Evolutionary conservation across 2,329 filamentous ascomycete genomes (phyloP), one percentile per base, ranked within the genome.

Genomic region (Septoria petroselini): DNA sequence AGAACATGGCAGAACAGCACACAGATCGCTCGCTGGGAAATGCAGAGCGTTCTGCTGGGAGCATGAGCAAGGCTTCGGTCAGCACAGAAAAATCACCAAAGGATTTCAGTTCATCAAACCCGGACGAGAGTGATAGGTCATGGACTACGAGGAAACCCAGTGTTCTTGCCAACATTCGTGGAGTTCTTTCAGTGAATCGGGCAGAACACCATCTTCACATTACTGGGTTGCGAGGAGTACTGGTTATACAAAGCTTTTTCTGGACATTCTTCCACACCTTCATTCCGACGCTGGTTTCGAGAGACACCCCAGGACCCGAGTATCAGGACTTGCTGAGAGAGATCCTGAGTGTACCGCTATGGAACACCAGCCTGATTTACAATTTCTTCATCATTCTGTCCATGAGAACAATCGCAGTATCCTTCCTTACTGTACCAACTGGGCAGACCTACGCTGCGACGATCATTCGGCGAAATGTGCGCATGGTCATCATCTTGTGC

Each of bases 181-280:
- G 35, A 3, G 4, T 48, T 11, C 21, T 42, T 7, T 15, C 17
- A 7, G 46, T 30, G 8, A 38, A 48, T 37, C 29, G 38, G 15
- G 33, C 30, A 7, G 5, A 40, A 27, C 56, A 57, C 19, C 58
- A 62, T 23, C 41, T 57, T 48, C 69, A 74, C 46, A 66, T 76
- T 14, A 58, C 71, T 25, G 73, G 72, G n/a, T 59, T 76, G 19
- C 69, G 71, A 27, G 73, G 73, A 25, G 54, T 74, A n/a, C 57
- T 76, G 14, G 69, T 69, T 5, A 55, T 76, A 9, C 61, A 71
- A 52, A 68, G 69, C 8, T 73, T 76, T 41, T 53, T 75, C 34
- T 75, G 72, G 62, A 62, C 70, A 34, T 76, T 74, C 58, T 70
- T 77, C 37, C 63, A 69, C 37, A 68, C 67, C 1, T 76, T 76